These are phyloP conservation scores for Vanrija humicola DNA, from an alignment of 1,284 basidiomycete species.

Conservation along the genomic window DNA sequence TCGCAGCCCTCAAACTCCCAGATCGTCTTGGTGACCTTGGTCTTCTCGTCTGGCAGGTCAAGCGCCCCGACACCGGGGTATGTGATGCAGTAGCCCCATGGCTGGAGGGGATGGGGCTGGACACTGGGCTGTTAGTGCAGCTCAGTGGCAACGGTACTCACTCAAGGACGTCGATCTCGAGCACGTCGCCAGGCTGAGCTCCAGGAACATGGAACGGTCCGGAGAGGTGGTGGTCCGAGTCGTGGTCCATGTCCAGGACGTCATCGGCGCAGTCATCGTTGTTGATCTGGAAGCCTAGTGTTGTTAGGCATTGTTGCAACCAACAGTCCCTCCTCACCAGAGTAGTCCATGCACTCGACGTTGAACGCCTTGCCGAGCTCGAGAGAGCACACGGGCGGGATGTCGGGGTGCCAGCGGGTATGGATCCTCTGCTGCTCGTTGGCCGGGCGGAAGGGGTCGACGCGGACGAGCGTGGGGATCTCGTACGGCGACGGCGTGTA, in stretches of 20 bases:
- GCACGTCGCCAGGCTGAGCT: constrained; percentile 71
- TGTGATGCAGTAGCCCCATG: constrained; percentile 69
- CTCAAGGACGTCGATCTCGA: constrained; percentile 71
- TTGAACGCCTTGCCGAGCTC: constrained; percentile 60
- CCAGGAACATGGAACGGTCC: constrained; percentile 70
- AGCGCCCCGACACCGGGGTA: constrained; percentile 14
- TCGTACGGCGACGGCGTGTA: constrained; percentile 2
- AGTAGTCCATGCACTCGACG: constrained; percentile 72
- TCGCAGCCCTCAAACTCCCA: constrained; percentile 74
- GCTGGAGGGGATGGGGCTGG: constrained; percentile 66
- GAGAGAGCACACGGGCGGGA: constrained; percentile 34
- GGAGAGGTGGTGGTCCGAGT: constrained; percentile 67
- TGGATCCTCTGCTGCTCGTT: constrained; percentile 27
- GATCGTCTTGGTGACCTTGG: constrained; percentile 68
- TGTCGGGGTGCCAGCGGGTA: constrained; percentile 46
- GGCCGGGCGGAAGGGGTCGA: constrained; percentile 32
- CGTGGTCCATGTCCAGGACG: constrained; percentile 34
- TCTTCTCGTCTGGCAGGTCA: constrained; percentile 27
- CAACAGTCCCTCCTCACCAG: constrained; percentile 52
- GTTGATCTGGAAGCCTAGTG: constrained; percentile 55
- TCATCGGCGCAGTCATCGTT: constrained; percentile 61
- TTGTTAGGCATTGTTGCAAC: neutral
- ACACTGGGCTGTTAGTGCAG: constrained; percentile 53
- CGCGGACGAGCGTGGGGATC: constrained; percentile 22
- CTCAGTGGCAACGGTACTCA: constrained; percentile 20